Evolutionary conservation across 768 basidiomycete genomes (phyloP), one percentile per base, ranked within the genome.

Genomic region (Boletus speciosus): DNA sequence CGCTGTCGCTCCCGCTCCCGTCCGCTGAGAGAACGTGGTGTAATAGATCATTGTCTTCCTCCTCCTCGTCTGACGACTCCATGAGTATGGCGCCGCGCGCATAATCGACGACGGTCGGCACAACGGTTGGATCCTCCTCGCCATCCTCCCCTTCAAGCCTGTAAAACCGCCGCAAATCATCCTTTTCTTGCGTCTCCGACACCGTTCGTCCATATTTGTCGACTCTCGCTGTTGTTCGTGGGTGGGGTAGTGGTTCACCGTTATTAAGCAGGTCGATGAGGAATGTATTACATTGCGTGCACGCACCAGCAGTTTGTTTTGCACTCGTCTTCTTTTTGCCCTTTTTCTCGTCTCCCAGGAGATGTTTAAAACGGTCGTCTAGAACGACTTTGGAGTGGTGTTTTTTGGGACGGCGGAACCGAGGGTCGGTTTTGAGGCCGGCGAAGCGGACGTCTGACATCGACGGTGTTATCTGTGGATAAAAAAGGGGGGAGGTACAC

Each of bases 181-280:
- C 92, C 50, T 80, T 76, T 49, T 92, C 87, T 46, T 88, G 84
- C 6, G 78, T 79, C n/a, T 73, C 74, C 21, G 86, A 79, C 7
- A 94, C 63, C 12, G 76, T 74, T 49, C 93, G 83, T 32, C 94
- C 94, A 69, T 94, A 95, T 72, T 95, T 96, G 76, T 97, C 94
- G 47, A 94, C 90, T 44, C 77, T 80, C 19, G 75, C 82, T 82
- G 69, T 46, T 4, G 23, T 21, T 2, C 40, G 14, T 14, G 29
- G 25, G 40, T 7, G 21, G 29, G 40, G 36, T 35, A 31, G 23
- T 16, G 21, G 27, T 41, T 3, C 6, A 12, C 35, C 10, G 46
- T 44, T 4, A 34, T 19, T 21, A 42, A 27, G 49, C 16, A 23
- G 29, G 34, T 43, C 15, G 46, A 37, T 19, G 23, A 38, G 6